Evolutionary conservation across 192 early-diverging fungal genomes (phyloP).

Genomic region (Coemansia sp.): DNA sequence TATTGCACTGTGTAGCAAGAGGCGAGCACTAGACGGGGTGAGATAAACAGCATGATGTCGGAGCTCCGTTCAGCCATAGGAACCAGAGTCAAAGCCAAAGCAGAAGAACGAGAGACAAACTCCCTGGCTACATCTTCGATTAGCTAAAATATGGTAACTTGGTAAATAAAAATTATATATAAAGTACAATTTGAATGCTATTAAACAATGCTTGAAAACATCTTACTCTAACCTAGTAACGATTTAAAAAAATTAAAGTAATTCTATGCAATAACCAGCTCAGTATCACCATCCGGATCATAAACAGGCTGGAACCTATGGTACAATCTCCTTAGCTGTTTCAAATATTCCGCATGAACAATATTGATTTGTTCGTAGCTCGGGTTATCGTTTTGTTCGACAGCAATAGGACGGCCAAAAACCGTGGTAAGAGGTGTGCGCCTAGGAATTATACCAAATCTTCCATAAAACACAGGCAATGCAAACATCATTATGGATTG

Average conservation of each 20-base stretch:
- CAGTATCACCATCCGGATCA: constrained; percentile 36
- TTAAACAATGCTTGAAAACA: no score
- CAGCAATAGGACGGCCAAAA: constrained; percentile 32
- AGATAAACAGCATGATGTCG: constrained; percentile 28
- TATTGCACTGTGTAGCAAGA: constrained; percentile 10
- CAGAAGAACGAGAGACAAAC: no score
- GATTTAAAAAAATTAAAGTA: background rate
- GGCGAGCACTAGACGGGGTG: constrained; percentile 4
- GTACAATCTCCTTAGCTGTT: constrained; percentile 31
- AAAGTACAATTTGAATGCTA: no score
- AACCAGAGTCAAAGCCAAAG: constrained; percentile 3
- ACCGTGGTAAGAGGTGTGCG: constrained; percentile 32
- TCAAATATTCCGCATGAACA: constrained; percentile 33
- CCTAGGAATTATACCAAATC: constrained; percentile 53
- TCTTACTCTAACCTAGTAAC: no score
- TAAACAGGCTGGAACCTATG: constrained; percentile 42
- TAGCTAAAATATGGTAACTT: background rate
- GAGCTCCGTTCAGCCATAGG: constrained; percentile 40
- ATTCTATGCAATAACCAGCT: constrained; percentile 28
- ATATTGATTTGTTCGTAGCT: constrained; percentile 29
- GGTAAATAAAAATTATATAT: constrained; percentile 1
- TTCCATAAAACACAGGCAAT: constrained; percentile 77
- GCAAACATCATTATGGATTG: constrained; percentile 71
- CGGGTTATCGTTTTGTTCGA: constrained; percentile 23
- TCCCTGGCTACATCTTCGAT: no score